Base-by-base conservation (phyloP, 1,284 basidiomycete genomes). In the Puccinia triticina region DNA sequence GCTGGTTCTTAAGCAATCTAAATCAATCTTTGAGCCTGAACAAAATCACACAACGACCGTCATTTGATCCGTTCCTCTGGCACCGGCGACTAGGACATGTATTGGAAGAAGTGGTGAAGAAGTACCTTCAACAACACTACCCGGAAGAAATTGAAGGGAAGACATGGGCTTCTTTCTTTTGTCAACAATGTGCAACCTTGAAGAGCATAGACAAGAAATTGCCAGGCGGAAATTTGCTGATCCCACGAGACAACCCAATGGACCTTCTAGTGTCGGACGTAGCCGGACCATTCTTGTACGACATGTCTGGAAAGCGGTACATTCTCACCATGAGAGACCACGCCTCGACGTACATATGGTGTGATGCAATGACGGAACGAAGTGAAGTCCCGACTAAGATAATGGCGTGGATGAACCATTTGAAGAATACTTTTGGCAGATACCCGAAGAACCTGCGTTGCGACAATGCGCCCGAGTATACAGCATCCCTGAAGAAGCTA, bases 391-490 rank as follows among this genome's bases (percentile, higher is more conserved):
- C 73, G 1, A 32, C 0, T 0, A 75, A 75, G 34, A 75, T 75
- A 11, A 75, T 75, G 23, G 7, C 5, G 0, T 75, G 73, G 73
- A 5, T 75, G 5, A 0, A 57, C 8, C 37, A 57, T 16, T 3
- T 75, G 14, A 40, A 57, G 2, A 75, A 57, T 16, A 16, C 10
- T 3, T 26, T 57, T n/a, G 34, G 53, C 0, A 2, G 50, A 16
- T 75, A 59, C 11, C 73, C 73, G 2, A 59, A 55, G 16, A 3
- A 26, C 12, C 8, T 75, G 3, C 23, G 73, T 16, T 29, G 46
- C 18, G 53, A 75, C 53, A 75, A 75, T 23, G 73, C 73, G 23
- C 46, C 53, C 7, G 53, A 75, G 46, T 75, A 40, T 40, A 32
- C 34, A 0, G 32, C 2, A 1, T 23, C 50, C 3, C 29, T 75